A percentile compares a stretch with the other conserved stretches of the same genome.
These are phyloP conservation scores for Daldinia eschscholtzii DNA, from an alignment of 2,329 filamentous ascomycete species.

Conservation along the genomic window DNA sequence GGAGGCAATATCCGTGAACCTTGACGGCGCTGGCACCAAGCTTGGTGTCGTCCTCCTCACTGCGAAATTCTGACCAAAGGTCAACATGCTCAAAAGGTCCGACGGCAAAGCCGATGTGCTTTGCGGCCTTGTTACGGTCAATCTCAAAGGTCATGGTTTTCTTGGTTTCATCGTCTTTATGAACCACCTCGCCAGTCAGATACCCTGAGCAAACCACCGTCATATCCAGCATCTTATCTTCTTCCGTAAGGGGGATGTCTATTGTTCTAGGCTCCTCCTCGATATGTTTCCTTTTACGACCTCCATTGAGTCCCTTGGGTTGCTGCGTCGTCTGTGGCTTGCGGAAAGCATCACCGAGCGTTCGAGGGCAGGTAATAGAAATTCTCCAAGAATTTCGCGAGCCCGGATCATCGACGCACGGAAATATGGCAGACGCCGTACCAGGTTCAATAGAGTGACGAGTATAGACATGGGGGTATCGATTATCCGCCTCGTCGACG, in stretches of 20 bases:
- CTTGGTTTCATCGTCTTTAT: slow-evolving; percentile 81
- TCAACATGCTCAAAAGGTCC: slow-evolving; percentile 96
- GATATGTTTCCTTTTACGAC: slow-evolving; percentile 57
- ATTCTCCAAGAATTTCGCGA: slow-evolving; percentile 89
- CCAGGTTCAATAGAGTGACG: slow-evolving; percentile 83
- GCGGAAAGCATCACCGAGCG: slow-evolving; percentile 80
- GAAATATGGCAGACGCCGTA: slow-evolving; percentile 87
- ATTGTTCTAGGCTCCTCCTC: slow-evolving; percentile 55
- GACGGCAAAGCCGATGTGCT: slow-evolving; percentile 92
- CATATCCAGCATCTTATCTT: slow-evolving; percentile 90
- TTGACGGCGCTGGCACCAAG: slow-evolving; percentile 89
- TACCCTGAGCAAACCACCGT: slow-evolving; percentile 92
- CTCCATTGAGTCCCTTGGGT: slow-evolving; percentile 44
- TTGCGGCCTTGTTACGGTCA: slow-evolving; percentile 79
- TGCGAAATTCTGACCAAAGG: slow-evolving; percentile 84
- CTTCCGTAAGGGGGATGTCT: slow-evolving; percentile 68
- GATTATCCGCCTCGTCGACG: slow-evolving; percentile 79
- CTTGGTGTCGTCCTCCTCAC: slow-evolving; percentile 91
- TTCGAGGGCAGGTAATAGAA: slow-evolving; percentile 86
- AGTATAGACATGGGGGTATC: slow-evolving; percentile 94
- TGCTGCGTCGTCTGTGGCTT: slow-evolving; percentile 60
- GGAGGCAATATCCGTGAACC: slow-evolving; percentile 91
- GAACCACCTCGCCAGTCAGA: slow-evolving; percentile 83
- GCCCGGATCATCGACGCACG: slow-evolving; percentile 88
- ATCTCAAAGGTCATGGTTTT: slow-evolving; percentile 91